These are phyloP conservation scores for Geotrichum siamense DNA, from an alignment of 1,139 yeast genomes.

Conservation along the genomic window DNA sequence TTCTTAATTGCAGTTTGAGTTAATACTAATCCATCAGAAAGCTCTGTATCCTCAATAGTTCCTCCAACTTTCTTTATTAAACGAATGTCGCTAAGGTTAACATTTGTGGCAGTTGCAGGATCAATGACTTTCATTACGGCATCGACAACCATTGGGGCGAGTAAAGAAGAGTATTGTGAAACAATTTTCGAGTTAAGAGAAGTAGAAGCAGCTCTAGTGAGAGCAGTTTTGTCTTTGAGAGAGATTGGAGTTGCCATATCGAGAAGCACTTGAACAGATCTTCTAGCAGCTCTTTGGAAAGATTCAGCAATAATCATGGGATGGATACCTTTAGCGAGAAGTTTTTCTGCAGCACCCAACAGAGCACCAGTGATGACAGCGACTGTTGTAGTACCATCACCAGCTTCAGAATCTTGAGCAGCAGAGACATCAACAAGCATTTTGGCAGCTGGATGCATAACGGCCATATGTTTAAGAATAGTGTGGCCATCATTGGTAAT, in stretches of 20 bases:
- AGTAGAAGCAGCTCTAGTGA: conserved; percentile 88
- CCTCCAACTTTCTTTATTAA: conserved; percentile 93
- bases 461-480: conserved; percentile 87
- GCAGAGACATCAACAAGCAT: conserved; percentile 97
- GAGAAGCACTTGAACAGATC: conserved; percentile 76
- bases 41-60: conserved; percentile 91
- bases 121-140: conserved; percentile 76
- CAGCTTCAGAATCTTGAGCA: conserved; percentile 97
- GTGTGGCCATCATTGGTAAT: conserved; percentile 96
- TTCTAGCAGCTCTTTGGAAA: conserved; percentile 84
- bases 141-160: conserved; percentile 93
- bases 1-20: conserved; percentile 82
- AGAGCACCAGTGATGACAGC: conserved; percentile 93
- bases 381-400: conserved; percentile 97
- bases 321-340: conserved; percentile 85
- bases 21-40: conserved; percentile 87
- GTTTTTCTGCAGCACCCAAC: conserved; percentile 87
- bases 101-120: conserved; percentile 51
- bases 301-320: conserved; percentile 94
- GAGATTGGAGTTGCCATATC: conserved; percentile 79
- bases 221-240: conserved; percentile 67
- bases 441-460: conserved; percentile 93
- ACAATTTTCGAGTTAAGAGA: conserved; percentile 93
- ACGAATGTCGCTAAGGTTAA: conserved; percentile 81
- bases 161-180: conserved; percentile 73